phyloP scores from a whole-genome alignment of 495 filamentous ascomycete genomes.

The Neurospora pannonica region DNA sequence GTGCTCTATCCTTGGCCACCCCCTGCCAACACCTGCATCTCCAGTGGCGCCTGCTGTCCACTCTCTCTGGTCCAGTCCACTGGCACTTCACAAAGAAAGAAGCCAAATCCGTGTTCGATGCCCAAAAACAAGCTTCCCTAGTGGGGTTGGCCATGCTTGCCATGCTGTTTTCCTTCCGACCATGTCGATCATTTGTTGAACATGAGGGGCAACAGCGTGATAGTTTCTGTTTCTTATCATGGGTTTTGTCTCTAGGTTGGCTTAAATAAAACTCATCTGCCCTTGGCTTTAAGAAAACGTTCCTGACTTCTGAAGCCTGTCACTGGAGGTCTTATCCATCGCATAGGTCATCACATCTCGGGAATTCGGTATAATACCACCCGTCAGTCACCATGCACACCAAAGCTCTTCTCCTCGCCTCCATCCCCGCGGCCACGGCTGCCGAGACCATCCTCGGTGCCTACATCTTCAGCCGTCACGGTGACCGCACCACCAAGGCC shows the following conservation, averaged over 20 bases:
- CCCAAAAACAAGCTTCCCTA: not conserved
- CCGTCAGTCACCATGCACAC: slow-evolving; percentile 1
- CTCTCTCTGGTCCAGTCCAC: not conserved
- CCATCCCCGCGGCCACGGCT: slow-evolving; percentile 25
- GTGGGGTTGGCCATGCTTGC: not conserved
- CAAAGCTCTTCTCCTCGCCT: slow-evolving; percentile 17
- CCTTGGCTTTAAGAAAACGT: not conserved
- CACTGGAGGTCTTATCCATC: not conserved
- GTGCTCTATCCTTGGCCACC: not conserved
- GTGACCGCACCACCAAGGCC: slow-evolving; percentile 59
- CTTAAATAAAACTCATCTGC: not conserved
- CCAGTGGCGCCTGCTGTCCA: not conserved
- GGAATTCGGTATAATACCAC: not conserved
- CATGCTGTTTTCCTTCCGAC: not conserved
- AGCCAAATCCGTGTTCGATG: not conserved
- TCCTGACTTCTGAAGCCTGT: not conserved
- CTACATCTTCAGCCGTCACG: slow-evolving; percentile 64
- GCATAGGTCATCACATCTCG: not conserved
- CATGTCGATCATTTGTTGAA: not conserved
- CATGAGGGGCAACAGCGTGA: not conserved
- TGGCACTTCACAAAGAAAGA: not conserved
- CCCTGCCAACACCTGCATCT: not conserved
- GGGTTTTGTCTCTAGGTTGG: not conserved
- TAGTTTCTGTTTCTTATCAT: not conserved
- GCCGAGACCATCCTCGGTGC: slow-evolving; percentile 56